Conservation (phyloP, 1,284 basidiomycete species). For the Dichomitus squalens region DNA sequence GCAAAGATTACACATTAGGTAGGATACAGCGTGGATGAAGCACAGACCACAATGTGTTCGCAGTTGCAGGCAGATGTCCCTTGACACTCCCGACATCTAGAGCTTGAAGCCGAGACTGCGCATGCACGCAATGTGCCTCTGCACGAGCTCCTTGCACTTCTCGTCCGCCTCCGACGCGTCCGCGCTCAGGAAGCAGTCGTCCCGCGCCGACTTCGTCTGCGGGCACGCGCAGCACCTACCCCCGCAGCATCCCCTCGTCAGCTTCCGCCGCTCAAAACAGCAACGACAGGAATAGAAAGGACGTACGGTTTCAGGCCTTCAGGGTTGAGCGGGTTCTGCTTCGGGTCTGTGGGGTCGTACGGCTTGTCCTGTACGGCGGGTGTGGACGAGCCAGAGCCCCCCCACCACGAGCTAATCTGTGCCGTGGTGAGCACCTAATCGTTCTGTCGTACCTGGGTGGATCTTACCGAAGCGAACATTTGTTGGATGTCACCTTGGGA, state of each 20-base stretch:
- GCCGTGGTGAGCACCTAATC: not conserved
- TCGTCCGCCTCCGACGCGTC: slow-evolving; percentile 71
- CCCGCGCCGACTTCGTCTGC: slow-evolving; percentile 87
- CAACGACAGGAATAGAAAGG: not conserved
- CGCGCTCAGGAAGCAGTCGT: slow-evolving; percentile 90
- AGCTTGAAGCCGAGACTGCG: slow-evolving; percentile 84
- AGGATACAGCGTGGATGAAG: not conserved
- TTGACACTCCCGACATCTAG: too few relatives aligned
- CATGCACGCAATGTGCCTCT: slow-evolving; percentile 90
- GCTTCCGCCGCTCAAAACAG: not conserved
- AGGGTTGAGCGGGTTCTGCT: slow-evolving; percentile 85
- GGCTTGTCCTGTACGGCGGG: slow-evolving; percentile 38
- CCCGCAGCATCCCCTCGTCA: not conserved
- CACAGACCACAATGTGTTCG: not conserved
- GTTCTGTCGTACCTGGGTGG: not conserved
- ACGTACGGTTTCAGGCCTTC: slow-evolving; percentile 90
- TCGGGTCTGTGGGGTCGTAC: slow-evolving; percentile 69
- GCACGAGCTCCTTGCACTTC: slow-evolving; percentile 81
- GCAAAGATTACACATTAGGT: not conserved
- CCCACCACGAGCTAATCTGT: slow-evolving; percentile 47
- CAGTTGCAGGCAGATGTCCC: not conserved
- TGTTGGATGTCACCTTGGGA: not conserved
- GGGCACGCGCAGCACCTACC: slow-evolving; percentile 93
- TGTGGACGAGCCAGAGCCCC: slow-evolving; percentile 34
- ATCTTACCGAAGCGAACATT: slow-evolving; percentile 3